Percentiles rank a stretch among this genome's conserved stretches.
phyloP scores from a whole-genome alignment of 805 yeast genomes.

The Saccharomycopsis sp. region DNA sequence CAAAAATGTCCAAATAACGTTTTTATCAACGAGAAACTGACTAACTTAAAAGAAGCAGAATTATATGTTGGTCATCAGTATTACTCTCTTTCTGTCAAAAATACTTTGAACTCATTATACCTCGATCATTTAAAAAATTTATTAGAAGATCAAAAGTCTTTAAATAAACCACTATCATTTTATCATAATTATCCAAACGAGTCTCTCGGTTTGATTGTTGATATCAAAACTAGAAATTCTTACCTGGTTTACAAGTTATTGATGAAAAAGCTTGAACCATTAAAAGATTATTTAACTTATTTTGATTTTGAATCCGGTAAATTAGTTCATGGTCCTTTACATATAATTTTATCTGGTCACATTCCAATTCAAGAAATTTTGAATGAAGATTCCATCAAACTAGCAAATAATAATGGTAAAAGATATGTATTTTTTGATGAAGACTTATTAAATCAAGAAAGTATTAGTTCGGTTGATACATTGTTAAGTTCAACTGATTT shows the following conservation, averaged over 20 bases:
- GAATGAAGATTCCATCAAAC: slow-evolving; percentile 13
- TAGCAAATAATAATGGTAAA: slow-evolving; percentile 11
- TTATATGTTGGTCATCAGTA: slow-evolving; percentile 57
- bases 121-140: slow-evolving; percentile 33
- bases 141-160: slow-evolving; percentile 25
- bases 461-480: too few species aligned
- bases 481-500: too few species aligned
- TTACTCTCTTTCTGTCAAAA: slow-evolving; percentile 30
- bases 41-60: slow-evolving; percentile 6
- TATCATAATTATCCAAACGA: slow-evolving; percentile 35
- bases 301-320: slow-evolving; percentile 29
- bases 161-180: slow-evolving; percentile 24
- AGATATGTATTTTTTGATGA: slow-evolving; percentile 34
- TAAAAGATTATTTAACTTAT: slow-evolving; percentile 41
- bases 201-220: slow-evolving; percentile 37
- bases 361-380: slow-evolving; percentile 36
- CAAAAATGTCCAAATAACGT: slow-evolving; percentile 14
- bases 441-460: too few species aligned
- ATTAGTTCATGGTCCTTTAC: slow-evolving; percentile 41
- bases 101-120: slow-evolving; percentile 40
- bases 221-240: slow-evolving; percentile 44
- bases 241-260: slow-evolving; percentile 36
- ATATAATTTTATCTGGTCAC: slow-evolving; percentile 57
- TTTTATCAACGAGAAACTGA: not conserved
- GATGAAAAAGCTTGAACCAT: slow-evolving; percentile 33